A percentile compares a stretch with the other conserved stretches of the same genome.
Conservation (phyloP, 2,329 filamentous ascomycete genomes). For the Chalaropsis ovoidea region DNA sequence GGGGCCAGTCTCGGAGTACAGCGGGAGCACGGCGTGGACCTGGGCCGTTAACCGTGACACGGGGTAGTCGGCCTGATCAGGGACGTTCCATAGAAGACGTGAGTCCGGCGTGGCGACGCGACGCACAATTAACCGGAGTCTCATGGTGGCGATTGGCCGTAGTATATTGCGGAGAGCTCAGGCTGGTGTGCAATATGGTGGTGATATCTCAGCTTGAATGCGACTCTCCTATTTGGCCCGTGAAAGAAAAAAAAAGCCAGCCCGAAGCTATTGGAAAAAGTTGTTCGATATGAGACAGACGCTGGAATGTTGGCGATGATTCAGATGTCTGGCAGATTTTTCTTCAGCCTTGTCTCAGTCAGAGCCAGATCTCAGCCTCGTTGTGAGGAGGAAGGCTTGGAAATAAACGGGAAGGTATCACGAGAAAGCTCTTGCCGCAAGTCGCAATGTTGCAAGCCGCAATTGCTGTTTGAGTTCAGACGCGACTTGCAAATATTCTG, state of each 20-base stretch:
- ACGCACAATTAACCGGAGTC: conserved; percentile 61
- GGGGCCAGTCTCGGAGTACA: conserved; percentile 42
- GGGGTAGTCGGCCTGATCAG: conserved; percentile 50
- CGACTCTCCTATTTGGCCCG: neutral
- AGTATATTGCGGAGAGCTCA: neutral
- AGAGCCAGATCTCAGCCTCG: neutral
- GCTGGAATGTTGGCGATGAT: neutral
- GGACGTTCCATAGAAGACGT: conserved; percentile 60
- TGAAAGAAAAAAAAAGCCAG: conserved; percentile 17
- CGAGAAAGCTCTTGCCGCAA: neutral
- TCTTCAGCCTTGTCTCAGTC: neutral
- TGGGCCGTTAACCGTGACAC: conserved; percentile 66
- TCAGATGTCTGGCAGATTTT: neutral
- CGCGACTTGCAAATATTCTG: conserved; percentile 1
- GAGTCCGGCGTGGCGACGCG: conserved; percentile 64
- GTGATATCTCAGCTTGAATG: neutral
- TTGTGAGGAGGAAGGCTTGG: neutral
- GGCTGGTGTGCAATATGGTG: neutral
- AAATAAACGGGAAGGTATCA: neutral
- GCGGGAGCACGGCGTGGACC: conserved; percentile 68
- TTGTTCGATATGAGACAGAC: too few species aligned
- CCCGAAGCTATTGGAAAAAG: neutral
- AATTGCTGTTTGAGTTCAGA: neutral
- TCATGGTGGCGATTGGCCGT: conserved; percentile 36
- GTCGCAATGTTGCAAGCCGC: conserved; percentile 8